Evolutionary conservation across 2,329 filamentous ascomycete species (phyloP).

Genomic region (Orbilia javanica): DNA sequence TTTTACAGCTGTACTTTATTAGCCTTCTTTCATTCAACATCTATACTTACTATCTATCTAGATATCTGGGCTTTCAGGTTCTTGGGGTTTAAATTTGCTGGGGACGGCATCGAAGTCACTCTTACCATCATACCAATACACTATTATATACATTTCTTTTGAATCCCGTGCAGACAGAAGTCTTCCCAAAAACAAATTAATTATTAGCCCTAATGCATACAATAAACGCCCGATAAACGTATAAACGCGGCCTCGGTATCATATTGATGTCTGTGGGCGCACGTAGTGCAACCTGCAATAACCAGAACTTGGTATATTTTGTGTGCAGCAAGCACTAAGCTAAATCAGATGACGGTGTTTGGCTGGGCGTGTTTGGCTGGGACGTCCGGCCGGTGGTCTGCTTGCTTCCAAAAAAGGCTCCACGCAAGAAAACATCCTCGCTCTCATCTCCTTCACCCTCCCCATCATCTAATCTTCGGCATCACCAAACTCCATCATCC

Average conservation of each 20-base stretch:
- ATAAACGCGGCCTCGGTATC: too few relatives aligned
- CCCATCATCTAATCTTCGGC: conserved; percentile 29
- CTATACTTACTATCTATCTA: background rate
- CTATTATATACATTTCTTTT: conserved; percentile 5
- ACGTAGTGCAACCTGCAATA: too few relatives aligned
- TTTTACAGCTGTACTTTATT: conserved; percentile 4
- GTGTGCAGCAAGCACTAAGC: too few relatives aligned
- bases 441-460: conserved; percentile 27
- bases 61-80: background rate
- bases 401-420: conserved; percentile 37
- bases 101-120: background rate
- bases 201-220: background rate
- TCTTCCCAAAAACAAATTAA: background rate
- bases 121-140: too few relatives aligned
- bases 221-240: background rate
- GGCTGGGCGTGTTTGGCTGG: conserved; percentile 34
- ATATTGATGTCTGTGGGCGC: too few relatives aligned
- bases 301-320: too few relatives aligned
- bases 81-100: background rate
- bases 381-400: background rate
- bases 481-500: conserved; percentile 1
- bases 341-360: conserved; percentile 42
- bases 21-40: conserved; percentile 21
- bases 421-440: conserved; percentile 44
- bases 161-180: background rate